phyloP scores from a whole-genome alignment of 768 basidiomycete genomes.

The Rhizopogon vesiculosus region DNA sequence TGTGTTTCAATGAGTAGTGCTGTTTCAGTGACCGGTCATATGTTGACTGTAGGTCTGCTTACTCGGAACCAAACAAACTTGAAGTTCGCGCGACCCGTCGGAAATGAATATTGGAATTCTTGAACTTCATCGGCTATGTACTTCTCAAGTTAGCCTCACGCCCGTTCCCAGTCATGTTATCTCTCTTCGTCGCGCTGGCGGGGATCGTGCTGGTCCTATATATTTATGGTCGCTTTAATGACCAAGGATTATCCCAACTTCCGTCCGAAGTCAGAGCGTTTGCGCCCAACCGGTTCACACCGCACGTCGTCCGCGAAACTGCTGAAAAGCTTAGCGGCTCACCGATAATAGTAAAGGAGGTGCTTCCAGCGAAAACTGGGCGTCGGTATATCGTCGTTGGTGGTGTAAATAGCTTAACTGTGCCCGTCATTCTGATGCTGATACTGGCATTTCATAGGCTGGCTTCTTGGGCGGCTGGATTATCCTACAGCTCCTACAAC shows the following conservation, averaged over 20 bases:
- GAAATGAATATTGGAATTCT: too few species aligned
- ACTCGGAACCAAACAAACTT: too few species aligned
- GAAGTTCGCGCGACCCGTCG: too few species aligned
- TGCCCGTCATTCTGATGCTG: background rate
- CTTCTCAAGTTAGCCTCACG: background rate
- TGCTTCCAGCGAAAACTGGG: constrained; percentile 65
- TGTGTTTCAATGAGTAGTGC: too few species aligned
- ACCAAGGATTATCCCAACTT: constrained; percentile 44
- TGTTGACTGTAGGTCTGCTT: too few species aligned
- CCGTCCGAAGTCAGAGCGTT: constrained; percentile 44
- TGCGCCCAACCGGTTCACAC: constrained; percentile 48
- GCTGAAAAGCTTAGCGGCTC: constrained; percentile 31
- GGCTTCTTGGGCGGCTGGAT: constrained; percentile 82
- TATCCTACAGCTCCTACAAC: constrained; percentile 57
- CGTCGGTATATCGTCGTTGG: constrained; percentile 74
- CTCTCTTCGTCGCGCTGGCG: constrained; percentile 5
- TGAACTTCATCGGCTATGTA: too few species aligned
- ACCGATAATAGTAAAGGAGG: constrained; percentile 33
- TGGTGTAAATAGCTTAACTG: constrained; percentile 43
- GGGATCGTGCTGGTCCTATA: constrained; percentile 3
- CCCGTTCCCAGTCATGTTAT: constrained; percentile 11
- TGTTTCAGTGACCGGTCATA: too few species aligned
- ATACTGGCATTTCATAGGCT: constrained; percentile 34
- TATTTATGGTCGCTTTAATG: constrained; percentile 48
- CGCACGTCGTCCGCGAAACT: constrained; percentile 34